Base-by-base conservation (phyloP, 2,329 filamentous ascomycete species). In the Didymella glomerata region DNA sequence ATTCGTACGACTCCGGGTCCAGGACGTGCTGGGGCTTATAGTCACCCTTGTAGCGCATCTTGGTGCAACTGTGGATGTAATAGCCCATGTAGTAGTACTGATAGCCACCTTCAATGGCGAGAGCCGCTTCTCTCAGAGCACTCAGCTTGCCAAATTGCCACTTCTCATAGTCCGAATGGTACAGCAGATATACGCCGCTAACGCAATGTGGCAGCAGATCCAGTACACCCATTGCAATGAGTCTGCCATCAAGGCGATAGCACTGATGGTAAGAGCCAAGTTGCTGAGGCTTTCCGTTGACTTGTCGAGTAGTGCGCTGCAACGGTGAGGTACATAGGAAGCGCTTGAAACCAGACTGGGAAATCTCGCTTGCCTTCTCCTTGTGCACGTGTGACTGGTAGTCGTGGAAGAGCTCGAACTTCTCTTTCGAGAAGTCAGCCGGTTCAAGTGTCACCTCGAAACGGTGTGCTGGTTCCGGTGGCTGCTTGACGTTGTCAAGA, bases 1-100 rank as follows among this genome's bases (percentile, higher is more conserved):
- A 92, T 9, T 77, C 72, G 62, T 88, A 80, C 0, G 83, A 84
- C 61, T 88, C 85, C 0, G 90, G 89, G 64, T 93, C 89, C 11
- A 94, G 82, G 11, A 95, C 83, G 68, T 88, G 86, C 70, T 92
- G 90, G 1, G 90, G 91, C 11, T 83, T 81, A 73, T 91, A 95
- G 70, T 93, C 89, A 57, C 88, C 89, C 80, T 95, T 95, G 80
- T 95, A 95, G 67, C 84, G 83, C 91, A 95, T 94, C 80, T 95
- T 95, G 52, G 85, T 82, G 69, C 91, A 94, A 54, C 80, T 87
- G 74, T 93, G 90, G 59, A 95, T 94, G 69, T 94, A 95, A 76
- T 88, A 94, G 6, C 91, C 87, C 87, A 89, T 89, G 77, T 94
- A 95, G 84, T 92, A 95, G 82, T 86, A 92, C 42, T 84, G 79